These are phyloP conservation scores for Stachybotrys chlorohalonatus DNA, from an alignment of 2,329 filamentous ascomycete genomes.

Conservation along the genomic window DNA sequence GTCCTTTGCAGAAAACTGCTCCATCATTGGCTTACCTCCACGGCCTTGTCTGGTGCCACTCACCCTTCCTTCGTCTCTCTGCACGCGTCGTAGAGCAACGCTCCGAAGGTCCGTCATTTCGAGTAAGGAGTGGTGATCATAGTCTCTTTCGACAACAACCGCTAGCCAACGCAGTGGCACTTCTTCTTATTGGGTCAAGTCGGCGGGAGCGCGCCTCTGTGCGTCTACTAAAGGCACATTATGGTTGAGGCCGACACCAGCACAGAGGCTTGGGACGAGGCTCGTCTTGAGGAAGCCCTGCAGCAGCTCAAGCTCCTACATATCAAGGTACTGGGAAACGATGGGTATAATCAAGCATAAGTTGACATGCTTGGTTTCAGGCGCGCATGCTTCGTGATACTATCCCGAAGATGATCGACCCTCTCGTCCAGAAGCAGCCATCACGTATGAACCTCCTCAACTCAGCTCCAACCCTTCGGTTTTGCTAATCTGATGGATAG, in stretches of 20 bases:
- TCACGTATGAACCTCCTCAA: conserved; percentile 33
- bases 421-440: conserved; percentile 38
- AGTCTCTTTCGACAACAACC: not conserved
- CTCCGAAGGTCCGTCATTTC: too few relatives aligned
- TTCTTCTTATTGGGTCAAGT: conserved; percentile 9
- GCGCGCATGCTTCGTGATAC: conserved; percentile 24
- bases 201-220: conserved; percentile 4
- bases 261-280: conserved; percentile 31
- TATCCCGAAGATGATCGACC: conserved; percentile 32
- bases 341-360: too few relatives aligned
- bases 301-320: conserved; percentile 45
- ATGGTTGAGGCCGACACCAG: not conserved
- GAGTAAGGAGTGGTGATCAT: too few relatives aligned
- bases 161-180: not conserved
- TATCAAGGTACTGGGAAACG: conserved; percentile 32
- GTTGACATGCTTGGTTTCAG: conserved; percentile 11
- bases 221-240: not conserved
- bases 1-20: too few relatives aligned
- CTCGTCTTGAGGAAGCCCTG: conserved; percentile 38
- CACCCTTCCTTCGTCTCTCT: too few relatives aligned
- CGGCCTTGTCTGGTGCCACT: too few relatives aligned
- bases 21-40: too few relatives aligned
- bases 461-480: too few relatives aligned
- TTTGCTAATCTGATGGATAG: conserved; percentile 21
- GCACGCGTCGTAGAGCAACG: too few relatives aligned